Evolutionary conservation across 2,329 filamentous ascomycete species (phyloP), one percentile per base, ranked within the genome.

Genomic region (Nectriaceae sp.): DNA sequence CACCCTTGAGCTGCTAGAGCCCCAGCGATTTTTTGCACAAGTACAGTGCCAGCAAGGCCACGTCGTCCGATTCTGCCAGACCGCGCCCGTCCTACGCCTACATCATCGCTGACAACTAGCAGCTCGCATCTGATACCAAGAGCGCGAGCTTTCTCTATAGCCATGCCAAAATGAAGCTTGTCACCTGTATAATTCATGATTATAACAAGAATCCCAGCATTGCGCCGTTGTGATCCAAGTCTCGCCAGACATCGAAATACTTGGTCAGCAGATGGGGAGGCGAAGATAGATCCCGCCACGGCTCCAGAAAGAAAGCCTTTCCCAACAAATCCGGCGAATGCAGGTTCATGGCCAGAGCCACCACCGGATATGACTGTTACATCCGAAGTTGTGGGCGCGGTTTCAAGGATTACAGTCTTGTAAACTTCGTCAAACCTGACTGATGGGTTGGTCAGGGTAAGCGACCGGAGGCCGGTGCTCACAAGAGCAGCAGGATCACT

Each of bases 121-220:
- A 90, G 87, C 51, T 88, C 83, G 0, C 85, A 82, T 21, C 84
- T 75, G 2, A 79, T 75, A 5, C 72, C 72, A 13, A 65, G 63
- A 0, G 85, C 85, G 46, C 84, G 83, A 11, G 86, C 86, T 63
- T 89, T 88, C 65, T 90, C 87, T 5, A 86, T 83, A 1, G 83
- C 87, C 75, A 90, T 83, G 4, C 86, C 86, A 55, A 90, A 90
- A 64, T 90, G 88, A 49, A 90, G 71, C 41, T 89, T 80, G 64
- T 85, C 83, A 11, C 83, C 83, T 1, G 85, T 89, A 62, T 89
- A 89, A 63, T 90, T 90, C 78, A 88, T 89, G 8, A 89, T 84
- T 18, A 89, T 79, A 6, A 90, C 78, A 26, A 90, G 68, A 1
- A 89, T 84, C 5, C 88, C 88, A 49, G 56, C 49, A 15, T 55